These are phyloP conservation scores for Ziziphus jujuba DNA, from an alignment of 306 rosid genomes.

Conservation along the genomic window DNA sequence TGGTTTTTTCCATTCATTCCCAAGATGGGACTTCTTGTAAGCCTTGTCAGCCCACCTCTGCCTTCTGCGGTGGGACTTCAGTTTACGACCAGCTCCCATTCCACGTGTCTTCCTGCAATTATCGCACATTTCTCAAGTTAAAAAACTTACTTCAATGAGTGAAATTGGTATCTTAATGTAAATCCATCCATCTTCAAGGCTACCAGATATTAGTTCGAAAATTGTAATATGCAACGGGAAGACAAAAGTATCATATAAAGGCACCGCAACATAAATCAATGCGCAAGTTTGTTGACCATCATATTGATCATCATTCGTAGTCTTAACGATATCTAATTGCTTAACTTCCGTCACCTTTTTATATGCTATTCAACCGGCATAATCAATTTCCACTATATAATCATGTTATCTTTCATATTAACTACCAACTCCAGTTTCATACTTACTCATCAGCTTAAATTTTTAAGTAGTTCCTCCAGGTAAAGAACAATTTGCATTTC, in stretches of 20 bases:
- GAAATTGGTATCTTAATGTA: not conserved
- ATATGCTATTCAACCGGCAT: not conserved
- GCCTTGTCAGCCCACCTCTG: conserved; percentile 45
- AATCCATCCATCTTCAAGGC: not conserved
- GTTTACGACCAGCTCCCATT: conserved; percentile 44
- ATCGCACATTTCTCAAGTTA: not conserved
- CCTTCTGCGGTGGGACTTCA: conserved; percentile 35
- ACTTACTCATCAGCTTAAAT: not conserved
- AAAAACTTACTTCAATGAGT: not conserved
- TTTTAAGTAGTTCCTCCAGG: no score
- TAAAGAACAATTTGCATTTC: no score
- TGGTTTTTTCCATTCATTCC: conserved; percentile 43
- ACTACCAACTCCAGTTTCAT: not conserved
- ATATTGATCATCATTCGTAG: no score
- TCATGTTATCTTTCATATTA: not conserved
- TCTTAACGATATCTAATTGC: no score
- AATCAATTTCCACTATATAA: not conserved
- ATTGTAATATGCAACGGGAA: not conserved
- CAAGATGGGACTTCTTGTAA: conserved; percentile 37
- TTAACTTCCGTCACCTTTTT: no score
- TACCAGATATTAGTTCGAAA: no score
- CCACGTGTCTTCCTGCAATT: conserved; percentile 40
- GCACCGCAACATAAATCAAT: no score
- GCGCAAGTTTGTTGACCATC: no score
- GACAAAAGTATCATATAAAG: not conserved